phyloP scores from a whole-genome alignment of 2,329 filamentous ascomycete species.

The Mycogone perniciosa region DNA sequence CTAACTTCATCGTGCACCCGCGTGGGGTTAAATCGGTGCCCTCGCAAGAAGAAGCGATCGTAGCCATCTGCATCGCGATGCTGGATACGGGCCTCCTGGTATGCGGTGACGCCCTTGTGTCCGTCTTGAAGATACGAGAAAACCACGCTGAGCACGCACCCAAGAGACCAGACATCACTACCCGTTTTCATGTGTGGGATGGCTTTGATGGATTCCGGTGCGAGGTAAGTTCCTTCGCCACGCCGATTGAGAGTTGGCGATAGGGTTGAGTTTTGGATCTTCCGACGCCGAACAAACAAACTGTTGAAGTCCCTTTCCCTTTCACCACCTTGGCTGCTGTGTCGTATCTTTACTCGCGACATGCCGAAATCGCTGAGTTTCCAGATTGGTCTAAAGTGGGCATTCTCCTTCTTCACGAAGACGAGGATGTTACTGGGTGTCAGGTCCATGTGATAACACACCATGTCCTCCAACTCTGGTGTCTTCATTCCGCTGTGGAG shows the following conservation, averaged over 20 bases:
- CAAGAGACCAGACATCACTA: constrained; percentile 37
- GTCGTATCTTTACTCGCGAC: constrained; percentile 28
- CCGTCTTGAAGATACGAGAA: constrained; percentile 32
- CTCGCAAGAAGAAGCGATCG: constrained; percentile 19
- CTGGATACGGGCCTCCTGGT: constrained; percentile 16
- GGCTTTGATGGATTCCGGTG: constrained; percentile 26
- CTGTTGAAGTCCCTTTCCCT: constrained; percentile 24
- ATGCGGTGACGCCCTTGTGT: constrained; percentile 18
- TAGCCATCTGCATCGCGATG: constrained; percentile 19
- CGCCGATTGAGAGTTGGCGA: constrained; percentile 24
- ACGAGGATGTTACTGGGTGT: constrained; percentile 34
- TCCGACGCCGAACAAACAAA: constrained; percentile 20
- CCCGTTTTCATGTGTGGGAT: constrained; percentile 25
- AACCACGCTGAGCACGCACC: constrained; percentile 33
- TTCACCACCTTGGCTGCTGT: constrained; percentile 13
- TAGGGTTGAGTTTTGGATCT: constrained; percentile 15
- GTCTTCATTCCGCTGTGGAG: constrained; percentile 31
- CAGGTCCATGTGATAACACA: constrained; percentile 37
- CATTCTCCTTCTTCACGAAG: constrained; percentile 15
- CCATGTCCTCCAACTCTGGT: constrained; percentile 21
- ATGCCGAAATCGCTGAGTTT: constrained; percentile 38
- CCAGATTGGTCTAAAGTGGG: constrained; percentile 24
- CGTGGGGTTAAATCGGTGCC: constrained; percentile 8
- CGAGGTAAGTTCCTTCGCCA: constrained; percentile 31
- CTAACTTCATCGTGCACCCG: constrained; percentile 16